A percentile compares a stretch with the other conserved stretches of the same genome.
These are phyloP conservation scores for Hyaloscypha variabilis DNA, from an alignment of 495 filamentous ascomycete genomes.

Conservation along the genomic window DNA sequence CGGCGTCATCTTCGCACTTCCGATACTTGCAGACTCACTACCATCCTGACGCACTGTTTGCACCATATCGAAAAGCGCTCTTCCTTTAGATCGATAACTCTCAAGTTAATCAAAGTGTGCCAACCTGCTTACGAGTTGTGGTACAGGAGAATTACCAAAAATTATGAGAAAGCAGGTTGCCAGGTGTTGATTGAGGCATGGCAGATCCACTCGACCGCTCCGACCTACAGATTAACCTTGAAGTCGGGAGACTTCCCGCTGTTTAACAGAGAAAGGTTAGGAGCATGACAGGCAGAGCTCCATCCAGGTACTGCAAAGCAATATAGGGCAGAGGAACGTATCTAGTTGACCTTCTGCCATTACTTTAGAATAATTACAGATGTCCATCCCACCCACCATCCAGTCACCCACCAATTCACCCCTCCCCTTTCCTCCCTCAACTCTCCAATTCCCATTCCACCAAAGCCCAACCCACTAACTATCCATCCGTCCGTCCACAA, in stretches of 20 bases:
- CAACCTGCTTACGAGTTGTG: too few species aligned
- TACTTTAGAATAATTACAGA: constrained; percentile 26
- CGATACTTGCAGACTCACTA: too few species aligned
- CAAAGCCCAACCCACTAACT: background rate
- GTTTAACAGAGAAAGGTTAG: background rate
- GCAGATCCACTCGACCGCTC: too few species aligned
- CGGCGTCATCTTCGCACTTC: too few species aligned
- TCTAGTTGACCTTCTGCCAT: constrained; percentile 15
- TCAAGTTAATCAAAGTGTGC: too few species aligned
- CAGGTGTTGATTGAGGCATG: too few species aligned
- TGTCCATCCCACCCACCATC: background rate
- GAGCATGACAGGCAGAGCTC: background rate
- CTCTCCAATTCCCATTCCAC: constrained; percentile 9
- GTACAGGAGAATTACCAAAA: too few species aligned
- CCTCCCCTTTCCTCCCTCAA: constrained; percentile 1
- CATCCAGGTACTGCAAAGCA: background rate
- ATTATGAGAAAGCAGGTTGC: constrained; percentile 21
- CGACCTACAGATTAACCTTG: too few species aligned
- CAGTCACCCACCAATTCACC: constrained; percentile 6
- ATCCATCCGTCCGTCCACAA: constrained; percentile 7
- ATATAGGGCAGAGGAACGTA: background rate
- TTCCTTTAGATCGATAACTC: too few species aligned
- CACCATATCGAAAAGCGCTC: too few species aligned
- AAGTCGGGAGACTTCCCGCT: background rate
- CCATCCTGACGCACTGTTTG: constrained; percentile 27